Conservation (phyloP, 2,329 filamentous ascomycete species). For the Phyllosticta citriasiana region DNA sequence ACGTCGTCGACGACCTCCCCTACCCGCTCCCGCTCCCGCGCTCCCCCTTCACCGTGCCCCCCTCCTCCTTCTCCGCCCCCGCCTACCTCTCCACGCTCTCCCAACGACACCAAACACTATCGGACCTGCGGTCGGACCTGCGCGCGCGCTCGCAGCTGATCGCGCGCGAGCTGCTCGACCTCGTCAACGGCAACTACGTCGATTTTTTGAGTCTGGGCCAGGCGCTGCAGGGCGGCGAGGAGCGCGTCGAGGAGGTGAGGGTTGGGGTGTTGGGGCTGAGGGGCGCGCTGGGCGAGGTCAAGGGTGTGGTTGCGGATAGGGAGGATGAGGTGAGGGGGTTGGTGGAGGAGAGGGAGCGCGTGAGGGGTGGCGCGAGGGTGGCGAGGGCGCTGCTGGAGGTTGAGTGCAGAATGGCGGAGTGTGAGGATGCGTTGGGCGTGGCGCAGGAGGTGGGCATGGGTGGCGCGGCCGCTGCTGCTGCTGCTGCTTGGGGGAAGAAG, state of each 20-base stretch:
- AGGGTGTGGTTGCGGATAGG: constrained; percentile 52
- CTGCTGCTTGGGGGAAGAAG: neutral
- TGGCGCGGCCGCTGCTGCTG: too few species aligned
- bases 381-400: constrained; percentile 56
- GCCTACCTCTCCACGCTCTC: constrained; percentile 73
- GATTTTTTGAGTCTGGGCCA: constrained; percentile 78
- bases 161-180: constrained; percentile 77
- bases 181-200: constrained; percentile 92
- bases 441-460: constrained; percentile 30
- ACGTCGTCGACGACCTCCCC: constrained; percentile 5
- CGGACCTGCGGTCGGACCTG: constrained; percentile 81
- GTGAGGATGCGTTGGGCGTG: constrained; percentile 52
- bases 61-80: constrained; percentile 62
- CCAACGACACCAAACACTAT: constrained; percentile 88
- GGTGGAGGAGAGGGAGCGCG: constrained; percentile 59
- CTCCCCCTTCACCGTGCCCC: constrained; percentile 61
- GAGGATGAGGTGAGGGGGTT: constrained; percentile 53
- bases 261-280: constrained; percentile 80
- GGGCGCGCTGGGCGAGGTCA: constrained; percentile 68
- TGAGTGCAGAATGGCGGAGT: constrained; percentile 49
- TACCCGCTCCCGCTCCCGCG: constrained; percentile 69
- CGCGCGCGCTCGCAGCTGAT: constrained; percentile 70
- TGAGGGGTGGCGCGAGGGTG: constrained; percentile 54
- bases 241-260: constrained; percentile 80
- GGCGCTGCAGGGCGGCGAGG: constrained; percentile 77